A percentile compares a stretch with the other conserved stretches of the same genome.
phyloP scores from a whole-genome alignment of 306 rosid species.

The Quillaja saponaria region DNA sequence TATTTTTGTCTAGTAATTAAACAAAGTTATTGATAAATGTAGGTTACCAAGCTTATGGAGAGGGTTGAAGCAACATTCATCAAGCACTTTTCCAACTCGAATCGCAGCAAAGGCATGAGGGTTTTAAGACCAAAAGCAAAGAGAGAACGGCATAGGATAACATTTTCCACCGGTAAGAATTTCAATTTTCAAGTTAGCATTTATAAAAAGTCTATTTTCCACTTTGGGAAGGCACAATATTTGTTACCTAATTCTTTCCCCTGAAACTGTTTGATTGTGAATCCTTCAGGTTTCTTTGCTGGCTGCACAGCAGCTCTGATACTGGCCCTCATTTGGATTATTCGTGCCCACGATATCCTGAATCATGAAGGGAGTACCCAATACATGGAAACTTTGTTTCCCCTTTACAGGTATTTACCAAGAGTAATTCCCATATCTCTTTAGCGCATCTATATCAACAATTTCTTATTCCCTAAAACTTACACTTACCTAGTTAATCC shows the following conservation, averaged over 20 bases:
- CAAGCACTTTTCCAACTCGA: conserved; percentile 67
- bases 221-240: not conserved
- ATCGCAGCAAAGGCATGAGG: conserved; percentile 63
- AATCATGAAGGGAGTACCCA: conserved; percentile 23
- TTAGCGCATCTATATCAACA: too few species aligned
- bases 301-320: conserved; percentile 62
- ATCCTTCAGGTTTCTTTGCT: conserved; percentile 59
- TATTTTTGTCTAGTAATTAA: too few species aligned
- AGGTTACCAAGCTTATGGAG: conserved; percentile 50
- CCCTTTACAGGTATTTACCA: conserved; percentile 82
- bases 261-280: conserved; percentile 10
- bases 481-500: too few species aligned
- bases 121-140: conserved; percentile 57
- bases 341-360: conserved; percentile 40
- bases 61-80: conserved; percentile 52
- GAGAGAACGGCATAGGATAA: conserved; percentile 59
- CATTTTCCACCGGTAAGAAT: conserved; percentile 69
- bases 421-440: too few species aligned
- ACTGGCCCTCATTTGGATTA: conserved; percentile 50
- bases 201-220: not conserved
- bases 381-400: conserved; percentile 75
- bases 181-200: too few species aligned
- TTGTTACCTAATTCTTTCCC: not conserved
- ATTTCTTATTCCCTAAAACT: too few species aligned
- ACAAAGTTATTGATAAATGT: not conserved